Conservation (phyloP, 1,284 basidiomycete species). For the Cryptococcus hybrid region DNA sequence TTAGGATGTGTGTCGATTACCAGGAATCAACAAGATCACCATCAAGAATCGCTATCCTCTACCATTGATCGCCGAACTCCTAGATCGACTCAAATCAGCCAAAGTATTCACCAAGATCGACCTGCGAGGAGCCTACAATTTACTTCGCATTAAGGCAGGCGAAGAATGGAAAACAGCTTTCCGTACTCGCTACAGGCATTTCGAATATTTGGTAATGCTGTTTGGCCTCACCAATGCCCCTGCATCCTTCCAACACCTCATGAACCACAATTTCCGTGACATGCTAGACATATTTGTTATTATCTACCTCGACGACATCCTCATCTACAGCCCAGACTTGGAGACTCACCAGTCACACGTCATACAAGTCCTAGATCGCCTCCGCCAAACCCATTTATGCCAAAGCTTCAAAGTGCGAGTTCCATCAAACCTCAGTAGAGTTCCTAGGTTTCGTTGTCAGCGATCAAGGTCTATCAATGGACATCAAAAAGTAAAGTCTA, state of each 20-base stretch:
- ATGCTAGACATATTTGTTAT: slow-evolving; percentile 34
- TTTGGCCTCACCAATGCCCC: slow-evolving; percentile 53
- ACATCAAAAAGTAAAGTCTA: slow-evolving; percentile 4
- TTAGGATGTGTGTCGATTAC: neutral
- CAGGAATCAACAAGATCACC: neutral
- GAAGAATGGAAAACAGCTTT: slow-evolving; percentile 41
- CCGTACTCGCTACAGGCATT: slow-evolving; percentile 40
- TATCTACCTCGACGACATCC: slow-evolving; percentile 44
- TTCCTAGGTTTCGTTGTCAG: slow-evolving; percentile 5
- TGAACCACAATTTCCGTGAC: slow-evolving; percentile 35
- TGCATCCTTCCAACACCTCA: slow-evolving; percentile 44
- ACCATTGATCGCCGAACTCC: slow-evolving; percentile 18
- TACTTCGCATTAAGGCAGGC: slow-evolving; percentile 26
- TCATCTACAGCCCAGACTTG: slow-evolving; percentile 48
- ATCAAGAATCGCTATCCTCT: slow-evolving; percentile 11
- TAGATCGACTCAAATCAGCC: slow-evolving; percentile 35
- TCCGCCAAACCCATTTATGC: slow-evolving; percentile 45
- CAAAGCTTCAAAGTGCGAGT: slow-evolving; percentile 51
- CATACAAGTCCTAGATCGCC: slow-evolving; percentile 42
- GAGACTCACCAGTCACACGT: slow-evolving; percentile 42
- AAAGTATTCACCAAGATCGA: slow-evolving; percentile 41
- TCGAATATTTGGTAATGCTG: slow-evolving; percentile 50
- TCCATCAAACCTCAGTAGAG: slow-evolving; percentile 16
- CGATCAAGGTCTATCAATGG: neutral
- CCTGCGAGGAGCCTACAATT: slow-evolving; percentile 34